Evolutionary conservation across 2,329 filamentous ascomycete genomes (phyloP).

Genomic region (Diaporthe sp.): DNA sequence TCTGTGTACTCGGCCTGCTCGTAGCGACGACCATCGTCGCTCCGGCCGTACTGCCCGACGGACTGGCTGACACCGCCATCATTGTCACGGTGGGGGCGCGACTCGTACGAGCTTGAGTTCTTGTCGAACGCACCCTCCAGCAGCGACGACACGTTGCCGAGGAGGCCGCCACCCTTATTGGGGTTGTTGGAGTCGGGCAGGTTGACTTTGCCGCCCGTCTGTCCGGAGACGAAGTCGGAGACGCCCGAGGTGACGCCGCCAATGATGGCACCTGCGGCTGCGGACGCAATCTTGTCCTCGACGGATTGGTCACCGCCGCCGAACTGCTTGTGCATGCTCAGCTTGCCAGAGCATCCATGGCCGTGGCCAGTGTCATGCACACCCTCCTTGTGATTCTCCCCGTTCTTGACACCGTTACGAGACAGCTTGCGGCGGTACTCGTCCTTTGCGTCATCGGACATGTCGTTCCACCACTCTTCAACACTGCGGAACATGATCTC

Average conservation of each 20-base stretch:
- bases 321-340: slow-evolving; percentile 81
- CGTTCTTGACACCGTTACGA: slow-evolving; percentile 81
- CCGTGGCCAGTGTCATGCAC: slow-evolving; percentile 87
- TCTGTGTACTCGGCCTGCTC: slow-evolving; percentile 72
- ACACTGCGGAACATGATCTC: slow-evolving; percentile 84
- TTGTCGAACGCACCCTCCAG: slow-evolving; percentile 61
- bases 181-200: slow-evolving; percentile 51
- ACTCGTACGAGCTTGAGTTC: slow-evolving; percentile 66
- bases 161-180: slow-evolving; percentile 74
- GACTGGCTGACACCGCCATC: slow-evolving; percentile 74
- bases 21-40: slow-evolving; percentile 64
- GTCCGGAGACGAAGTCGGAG: slow-evolving; percentile 60
- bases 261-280: slow-evolving; percentile 70
- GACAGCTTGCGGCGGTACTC: slow-evolving; percentile 82
- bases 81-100: slow-evolving; percentile 64
- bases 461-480: slow-evolving; percentile 84
- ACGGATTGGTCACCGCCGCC: slow-evolving; percentile 59
- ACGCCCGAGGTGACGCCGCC: slow-evolving; percentile 69
- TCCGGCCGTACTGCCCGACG: slow-evolving; percentile 73
- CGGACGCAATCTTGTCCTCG: slow-evolving; percentile 70
- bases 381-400: slow-evolving; percentile 89
- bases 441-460: slow-evolving; percentile 73
- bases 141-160: slow-evolving; percentile 78
- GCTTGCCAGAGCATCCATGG: slow-evolving; percentile 84
- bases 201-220: slow-evolving; percentile 57